Conservation (phyloP, 176 grass and related monocot genomes). For the Ensete glaucum region DNA sequence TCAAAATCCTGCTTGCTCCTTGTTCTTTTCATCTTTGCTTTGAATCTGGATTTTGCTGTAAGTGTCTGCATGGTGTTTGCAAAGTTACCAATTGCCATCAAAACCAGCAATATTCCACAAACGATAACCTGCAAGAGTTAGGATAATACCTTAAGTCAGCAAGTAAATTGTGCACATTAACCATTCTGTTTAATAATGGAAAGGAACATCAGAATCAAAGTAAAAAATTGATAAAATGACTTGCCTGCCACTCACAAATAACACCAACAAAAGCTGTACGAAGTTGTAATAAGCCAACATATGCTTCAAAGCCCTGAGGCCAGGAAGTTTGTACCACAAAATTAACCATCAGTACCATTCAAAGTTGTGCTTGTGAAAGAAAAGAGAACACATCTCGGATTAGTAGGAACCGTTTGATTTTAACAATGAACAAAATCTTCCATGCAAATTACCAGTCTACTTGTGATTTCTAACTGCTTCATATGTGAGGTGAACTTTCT, state of each 20-base stretch:
- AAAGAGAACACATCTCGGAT: neutral
- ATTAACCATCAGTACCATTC: neutral
- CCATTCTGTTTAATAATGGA: neutral
- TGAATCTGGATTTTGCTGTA: conserved; percentile 21
- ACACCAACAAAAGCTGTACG: conserved; percentile 52
- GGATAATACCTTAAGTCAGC: neutral
- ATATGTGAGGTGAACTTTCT: neutral
- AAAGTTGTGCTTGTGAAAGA: neutral
- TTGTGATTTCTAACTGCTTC: neutral
- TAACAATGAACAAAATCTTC: neutral
- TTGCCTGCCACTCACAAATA: conserved; percentile 86
- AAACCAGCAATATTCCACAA: conserved; percentile 22
- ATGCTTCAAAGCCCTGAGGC: conserved; percentile 83
- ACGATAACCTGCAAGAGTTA: conserved; percentile 12
- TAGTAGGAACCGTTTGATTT: neutral
- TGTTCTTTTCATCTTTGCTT: conserved; percentile 23
- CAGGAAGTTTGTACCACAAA: conserved; percentile 11
- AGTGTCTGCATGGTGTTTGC: conserved; percentile 21
- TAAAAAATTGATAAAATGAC: conserved; percentile 16
- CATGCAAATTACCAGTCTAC: neutral
- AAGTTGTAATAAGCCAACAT: conserved; percentile 76
- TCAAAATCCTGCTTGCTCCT: conserved; percentile 20
- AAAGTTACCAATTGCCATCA: conserved; percentile 29
- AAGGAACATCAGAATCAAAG: neutral
- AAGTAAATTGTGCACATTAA: neutral